Base-by-base conservation (phyloP, 2,329 filamentous ascomycete species). In the Verticillium alfalfae region DNA sequence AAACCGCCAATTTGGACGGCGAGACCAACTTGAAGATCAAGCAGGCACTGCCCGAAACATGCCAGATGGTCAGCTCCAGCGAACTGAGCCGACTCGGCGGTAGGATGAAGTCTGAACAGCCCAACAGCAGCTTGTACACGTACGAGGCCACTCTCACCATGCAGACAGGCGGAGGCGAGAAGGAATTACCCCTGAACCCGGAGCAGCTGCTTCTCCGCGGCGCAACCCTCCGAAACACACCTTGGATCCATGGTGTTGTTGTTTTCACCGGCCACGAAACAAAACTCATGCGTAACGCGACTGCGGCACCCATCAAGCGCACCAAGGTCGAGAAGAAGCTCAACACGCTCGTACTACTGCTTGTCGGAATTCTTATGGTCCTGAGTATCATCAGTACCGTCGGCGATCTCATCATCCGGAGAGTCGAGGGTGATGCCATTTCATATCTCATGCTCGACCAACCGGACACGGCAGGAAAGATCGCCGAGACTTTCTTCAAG, bases 11-110 rank as follows among this genome's bases (percentile, higher is more conserved):
- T 72, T 81, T 99, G 62, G 95, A 99, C 70, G 95, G 95, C 68
- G 95, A 99, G 77, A 99, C 95, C 22, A 99, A 99, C 73, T 79
- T 99, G 68, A 99, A 99, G 78, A 97, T 99, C 79, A 99, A 99
- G 79, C 95, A 99, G 78, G 94, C 88, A 2, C 88, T 97, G 60
- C 94, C 95, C 0, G 95, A 99, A 79, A 99, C 95, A 0, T 88
- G 90, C 15, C 83, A 90, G 64, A 82, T 97, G 72, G 93, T 99
- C 63, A 97, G 92, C 71, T 87, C 93, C 18, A 88, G 85, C 66
- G 94, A 98, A 69, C 80, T 99, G 65, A 92, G 92, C 71, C 85
- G 94, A 64, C 79, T 99, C 3, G 91, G 91, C 56, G 95, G 95
- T 36, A 89, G 90, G 65, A 81, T 99, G 68, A 90, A 92, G 69